Conservation (phyloP, 306 rosid species). For the Luffa acutangula region DNA sequence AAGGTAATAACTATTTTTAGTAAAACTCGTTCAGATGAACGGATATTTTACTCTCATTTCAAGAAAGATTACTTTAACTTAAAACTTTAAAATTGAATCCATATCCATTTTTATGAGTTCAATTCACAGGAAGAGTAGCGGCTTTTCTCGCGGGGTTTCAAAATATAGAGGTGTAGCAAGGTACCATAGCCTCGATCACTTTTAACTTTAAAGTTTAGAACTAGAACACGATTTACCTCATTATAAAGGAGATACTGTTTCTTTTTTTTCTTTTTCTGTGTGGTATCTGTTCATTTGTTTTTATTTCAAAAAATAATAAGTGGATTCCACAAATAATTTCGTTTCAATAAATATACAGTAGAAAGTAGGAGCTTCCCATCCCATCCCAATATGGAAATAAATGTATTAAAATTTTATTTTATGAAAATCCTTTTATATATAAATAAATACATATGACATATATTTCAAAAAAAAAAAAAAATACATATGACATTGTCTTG, state of each 20-base stretch:
- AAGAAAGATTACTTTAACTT: background rate
- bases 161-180: conserved; percentile 95
- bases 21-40: background rate
- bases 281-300: background rate
- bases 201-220: background rate
- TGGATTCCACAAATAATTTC: background rate
- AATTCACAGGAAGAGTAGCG: conserved; percentile 76
- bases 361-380: background rate
- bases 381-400: too few species aligned
- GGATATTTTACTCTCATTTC: background rate
- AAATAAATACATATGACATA: background rate
- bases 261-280: background rate
- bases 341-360: background rate
- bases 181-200: conserved; percentile 18
- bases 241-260: background rate
- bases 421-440: background rate
- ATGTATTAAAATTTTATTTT: background rate
- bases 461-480: too few species aligned
- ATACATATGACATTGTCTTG: background rate
- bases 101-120: background rate
- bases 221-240: background rate
- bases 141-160: conserved; percentile 93
- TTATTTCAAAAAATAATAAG: background rate
- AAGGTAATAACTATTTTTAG: conserved; percentile 30
- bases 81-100: background rate